Evolutionary conservation across 139 green algal genomes (phyloP).

Genomic region (Chlamydomonas eustigma): DNA sequence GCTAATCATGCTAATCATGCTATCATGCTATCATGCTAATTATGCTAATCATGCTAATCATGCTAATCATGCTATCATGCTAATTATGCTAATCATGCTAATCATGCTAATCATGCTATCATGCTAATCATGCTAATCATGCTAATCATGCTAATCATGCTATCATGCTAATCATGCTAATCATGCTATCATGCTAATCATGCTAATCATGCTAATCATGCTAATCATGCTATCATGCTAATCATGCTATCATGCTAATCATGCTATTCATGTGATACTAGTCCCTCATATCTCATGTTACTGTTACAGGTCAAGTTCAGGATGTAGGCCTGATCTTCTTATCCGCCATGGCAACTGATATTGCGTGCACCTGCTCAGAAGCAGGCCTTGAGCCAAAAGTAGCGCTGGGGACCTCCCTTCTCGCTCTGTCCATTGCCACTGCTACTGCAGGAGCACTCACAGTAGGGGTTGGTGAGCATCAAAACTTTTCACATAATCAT

Average conservation of each 20-base stretch:
- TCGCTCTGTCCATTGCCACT: constrained; percentile 48
- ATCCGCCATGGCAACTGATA: constrained; percentile 60
- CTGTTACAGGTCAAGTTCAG: constrained; percentile 39
- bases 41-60: too few species aligned
- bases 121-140: too few species aligned
- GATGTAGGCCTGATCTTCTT: constrained; percentile 82
- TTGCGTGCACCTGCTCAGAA: constrained; percentile 34
- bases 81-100: too few species aligned
- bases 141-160: too few species aligned
- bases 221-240: neutral
- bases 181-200: neutral
- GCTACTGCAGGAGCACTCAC: constrained; percentile 63
- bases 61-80: too few species aligned
- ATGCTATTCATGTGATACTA: neutral
- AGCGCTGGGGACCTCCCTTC: constrained; percentile 57
- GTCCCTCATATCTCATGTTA: neutral
- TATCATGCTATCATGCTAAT: neutral
- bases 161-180: neutral
- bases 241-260: neutral
- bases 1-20: too few species aligned
- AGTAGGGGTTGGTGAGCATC: constrained; percentile 56
- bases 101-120: too few species aligned
- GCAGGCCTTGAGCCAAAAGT: constrained; percentile 15
- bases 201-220: neutral
- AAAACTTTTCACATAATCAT: too few species aligned